Base-by-base conservation (phyloP, 177 flowering plant species). In the Vitis hybrid region DNA sequence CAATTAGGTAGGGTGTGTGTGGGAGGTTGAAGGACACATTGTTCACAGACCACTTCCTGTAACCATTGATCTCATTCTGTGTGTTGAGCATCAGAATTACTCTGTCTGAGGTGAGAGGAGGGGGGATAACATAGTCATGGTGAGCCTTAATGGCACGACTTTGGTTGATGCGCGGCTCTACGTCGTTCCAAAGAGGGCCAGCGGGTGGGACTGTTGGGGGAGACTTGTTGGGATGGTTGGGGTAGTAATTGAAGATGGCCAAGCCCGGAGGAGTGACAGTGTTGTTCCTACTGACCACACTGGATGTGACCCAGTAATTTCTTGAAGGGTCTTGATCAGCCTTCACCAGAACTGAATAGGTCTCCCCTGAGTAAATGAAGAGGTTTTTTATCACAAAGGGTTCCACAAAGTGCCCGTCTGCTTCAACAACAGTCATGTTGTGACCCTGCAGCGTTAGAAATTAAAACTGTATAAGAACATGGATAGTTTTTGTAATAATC, bases 381-480 rank as follows among this genome's bases (percentile, higher is more conserved):
- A 94, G 74, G 71, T 85, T 89, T 58, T 21, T 21, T 21, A 88
- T 81, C 12, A 79, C 81, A 62, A 92, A 83, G 14, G 98, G 98
- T 69, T 92, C 93, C 0, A 90, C 95, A 60, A 84, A 78, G 73
- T 92, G 89, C 2, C 98, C 98, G 56, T 94, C 98, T 1, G 97
- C 86, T 77, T 90, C 97, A 3, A 94, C 97, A 5, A 94, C 88
- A 1, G 97, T 92, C 97, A 94, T 80, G 65, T 90, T 89, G 65
- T 94, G 98, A 1, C 93, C 93, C 95, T 88, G 84, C 18, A 61
- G 12, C 0, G 26, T 22, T 22, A 22, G 0, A 22, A 22, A 22
- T 22, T 22, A 22, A 22, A 22, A 22, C 26, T 2, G 26, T 22
- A 22, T 22, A 0, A 22, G 26, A 22, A 22, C 26, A 22, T 22